Conservation (phyloP, 345 rosid genomes). For the Populus ilicifolia region DNA sequence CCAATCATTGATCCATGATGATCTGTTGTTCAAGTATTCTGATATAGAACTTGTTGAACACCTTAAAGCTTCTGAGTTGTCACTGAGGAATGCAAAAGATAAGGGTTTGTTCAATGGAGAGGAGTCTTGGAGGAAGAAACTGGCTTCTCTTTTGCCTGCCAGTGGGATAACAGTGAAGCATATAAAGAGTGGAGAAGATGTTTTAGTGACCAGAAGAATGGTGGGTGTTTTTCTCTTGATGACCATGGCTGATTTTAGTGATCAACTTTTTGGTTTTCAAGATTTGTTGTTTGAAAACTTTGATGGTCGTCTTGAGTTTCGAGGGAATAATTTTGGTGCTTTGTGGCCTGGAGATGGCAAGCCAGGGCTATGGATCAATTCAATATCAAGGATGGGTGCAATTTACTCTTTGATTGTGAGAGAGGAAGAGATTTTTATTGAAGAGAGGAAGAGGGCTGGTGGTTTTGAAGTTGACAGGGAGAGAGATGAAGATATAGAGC, state of each 20-base stretch:
- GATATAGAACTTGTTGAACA: conserved; percentile 70
- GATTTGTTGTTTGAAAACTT: conserved; percentile 58
- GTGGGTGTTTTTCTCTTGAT: conserved; percentile 63
- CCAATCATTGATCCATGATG: conserved; percentile 78
- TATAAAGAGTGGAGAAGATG: conserved; percentile 74
- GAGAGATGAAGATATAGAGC: conserved; percentile 71
- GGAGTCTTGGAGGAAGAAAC: conserved; percentile 82
- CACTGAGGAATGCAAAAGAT: conserved; percentile 55
- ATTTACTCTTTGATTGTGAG: conserved; percentile 56
- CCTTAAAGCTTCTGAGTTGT: conserved; percentile 50
- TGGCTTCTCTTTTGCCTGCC: conserved; percentile 52
- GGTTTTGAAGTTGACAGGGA: conserved; percentile 32
- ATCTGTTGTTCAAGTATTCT: conserved; percentile 66
- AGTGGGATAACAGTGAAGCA: conserved; percentile 58
- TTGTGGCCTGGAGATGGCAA: conserved; percentile 92
- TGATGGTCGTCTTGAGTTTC: conserved; percentile 62
- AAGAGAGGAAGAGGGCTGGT: conserved; percentile 42
- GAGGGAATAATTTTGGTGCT: conserved; percentile 49
- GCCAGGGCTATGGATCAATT: conserved; percentile 85
- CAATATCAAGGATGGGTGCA: conserved; percentile 76
- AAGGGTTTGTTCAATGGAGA: conserved; percentile 50
- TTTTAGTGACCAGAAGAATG: conserved; percentile 58
- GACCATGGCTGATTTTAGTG: conserved; percentile 96
- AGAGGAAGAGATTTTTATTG: conserved; percentile 69
- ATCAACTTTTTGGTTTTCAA: conserved; percentile 73